These are phyloP conservation scores for Citrus inodora DNA, from an alignment of 345 rosid genomes.

Conservation along the genomic window DNA sequence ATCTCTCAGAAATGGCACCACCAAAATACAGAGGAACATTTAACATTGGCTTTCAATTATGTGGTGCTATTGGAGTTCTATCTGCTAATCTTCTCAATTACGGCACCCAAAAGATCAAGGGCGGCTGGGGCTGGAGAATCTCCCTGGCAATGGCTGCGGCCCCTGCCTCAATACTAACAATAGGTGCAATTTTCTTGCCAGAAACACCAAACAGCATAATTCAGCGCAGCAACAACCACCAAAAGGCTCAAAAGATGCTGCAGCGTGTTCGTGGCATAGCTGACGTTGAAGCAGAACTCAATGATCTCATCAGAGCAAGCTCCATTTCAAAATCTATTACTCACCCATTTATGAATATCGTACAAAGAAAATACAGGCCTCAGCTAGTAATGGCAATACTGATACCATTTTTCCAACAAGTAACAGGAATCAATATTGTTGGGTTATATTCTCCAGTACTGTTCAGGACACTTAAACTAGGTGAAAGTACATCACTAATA, in stretches of 20 bases:
- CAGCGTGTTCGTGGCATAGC: slow-evolving; percentile 54
- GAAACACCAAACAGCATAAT: slow-evolving; percentile 74
- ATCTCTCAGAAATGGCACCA: slow-evolving; percentile 86
- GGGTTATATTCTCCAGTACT: slow-evolving; percentile 66
- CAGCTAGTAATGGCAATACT: slow-evolving; percentile 66
- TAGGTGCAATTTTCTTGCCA: slow-evolving; percentile 61
- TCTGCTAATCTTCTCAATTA: slow-evolving; percentile 58
- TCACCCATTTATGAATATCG: slow-evolving; percentile 41
- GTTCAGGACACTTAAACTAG: slow-evolving; percentile 60
- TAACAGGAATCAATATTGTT: slow-evolving; percentile 71
- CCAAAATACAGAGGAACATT: slow-evolving; percentile 72
- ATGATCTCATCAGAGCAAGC: slow-evolving; percentile 7
- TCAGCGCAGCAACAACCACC: slow-evolving; percentile 31
- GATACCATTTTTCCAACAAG: slow-evolving; percentile 72
- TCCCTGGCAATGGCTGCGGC: slow-evolving; percentile 65
- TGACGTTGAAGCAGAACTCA: slow-evolving; percentile 12
- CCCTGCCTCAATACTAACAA: slow-evolving; percentile 60
- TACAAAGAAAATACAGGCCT: slow-evolving; percentile 50
- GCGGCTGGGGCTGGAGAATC: slow-evolving; percentile 75
- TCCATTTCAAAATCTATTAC: slow-evolving; percentile 22
- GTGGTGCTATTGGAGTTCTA: slow-evolving; percentile 54
- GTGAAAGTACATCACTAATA: slow-evolving; percentile 49
- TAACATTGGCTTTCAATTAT: slow-evolving; percentile 66
- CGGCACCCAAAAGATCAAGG: slow-evolving; percentile 56
- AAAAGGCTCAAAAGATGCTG: slow-evolving; percentile 47